Evolutionary conservation across 2,329 filamentous ascomycete genomes (phyloP), one percentile per base, ranked within the genome.

Genomic region (Colletotrichum sp.): DNA sequence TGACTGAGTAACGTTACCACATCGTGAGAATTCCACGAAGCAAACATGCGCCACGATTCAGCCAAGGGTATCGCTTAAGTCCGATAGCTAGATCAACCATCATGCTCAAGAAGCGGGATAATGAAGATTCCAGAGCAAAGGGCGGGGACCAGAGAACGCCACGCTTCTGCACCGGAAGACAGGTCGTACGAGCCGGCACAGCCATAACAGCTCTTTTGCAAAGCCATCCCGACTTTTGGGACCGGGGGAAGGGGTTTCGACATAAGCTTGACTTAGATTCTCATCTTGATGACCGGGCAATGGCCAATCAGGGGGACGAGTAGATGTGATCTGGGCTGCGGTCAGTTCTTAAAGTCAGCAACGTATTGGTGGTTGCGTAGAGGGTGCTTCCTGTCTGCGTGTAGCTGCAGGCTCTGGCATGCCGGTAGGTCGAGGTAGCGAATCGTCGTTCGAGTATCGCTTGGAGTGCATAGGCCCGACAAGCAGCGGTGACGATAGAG

Each of bases 261-360:
- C 71, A 74, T 64, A 52, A 65, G 71, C 44, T 74, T 74, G 71
- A 66, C 70, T 60, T 69, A 32, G 34, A 64, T 57, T 52, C 21
- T 26, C 32, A 73, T 30, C 26, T 49, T 16, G 16, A 59, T 69
- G 73, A 44, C 44, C 44, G 44, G 55, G 57, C 52, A 18, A n/a
- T 24, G 21, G 21, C 70, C 69, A 73, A 73, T 76, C 16, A 62
- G n/a, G n/a, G 12, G 21, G 52, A 12, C 26, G 57, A 55, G 30
- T 52, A 52, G 32, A 34, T 32, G 39, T 70, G 32, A 57, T 74
- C 21, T 39, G 18, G 34, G 30, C 28, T n/a, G 39, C 36, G 34
- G n/a, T 26, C 59, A 49, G 69, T 26, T 44, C 52, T 32, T 15
- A 44, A 64, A 26, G 32, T 44, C 62, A 18, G 36, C n/a, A 15